Conservation (phyloP, 768 basidiomycete species). For the Obba rivulosa region DNA sequence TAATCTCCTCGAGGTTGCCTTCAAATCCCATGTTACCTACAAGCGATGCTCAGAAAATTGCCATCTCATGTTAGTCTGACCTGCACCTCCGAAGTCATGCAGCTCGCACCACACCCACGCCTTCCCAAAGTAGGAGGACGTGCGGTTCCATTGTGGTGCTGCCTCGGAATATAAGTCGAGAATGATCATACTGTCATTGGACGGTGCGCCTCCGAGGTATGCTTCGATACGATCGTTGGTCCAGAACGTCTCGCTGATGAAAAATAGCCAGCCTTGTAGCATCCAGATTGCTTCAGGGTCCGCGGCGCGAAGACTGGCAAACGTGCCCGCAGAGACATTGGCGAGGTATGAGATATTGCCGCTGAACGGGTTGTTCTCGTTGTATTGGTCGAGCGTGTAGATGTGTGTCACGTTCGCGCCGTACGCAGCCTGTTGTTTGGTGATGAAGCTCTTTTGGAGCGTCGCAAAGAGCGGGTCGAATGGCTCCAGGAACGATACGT, state of each 20-base stretch:
- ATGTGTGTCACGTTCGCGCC: conserved; percentile 33
- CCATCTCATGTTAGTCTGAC: too few relatives aligned
- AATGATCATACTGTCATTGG: conserved; percentile 34
- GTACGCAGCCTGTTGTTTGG: conserved; percentile 32
- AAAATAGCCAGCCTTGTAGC: conserved; percentile 41
- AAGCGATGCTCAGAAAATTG: too few relatives aligned
- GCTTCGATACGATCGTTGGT: conserved; percentile 34
- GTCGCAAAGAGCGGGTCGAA: conserved; percentile 32
- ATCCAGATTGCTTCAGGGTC: conserved; percentile 37
- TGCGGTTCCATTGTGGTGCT: conserved; percentile 36
- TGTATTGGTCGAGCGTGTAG: conserved; percentile 42
- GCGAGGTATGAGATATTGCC: conserved; percentile 28
- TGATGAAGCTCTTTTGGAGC: conserved; percentile 33
- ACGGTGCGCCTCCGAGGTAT: conserved; percentile 33
- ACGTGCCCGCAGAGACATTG: conserved; percentile 29
- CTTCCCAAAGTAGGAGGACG: conserved; percentile 34
- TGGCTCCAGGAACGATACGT: conserved; percentile 36
- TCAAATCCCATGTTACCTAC: conserved; percentile 30
- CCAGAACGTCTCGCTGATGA: conserved; percentile 31
- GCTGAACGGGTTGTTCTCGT: conserved; percentile 36
- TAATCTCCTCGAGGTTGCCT: conserved; percentile 32
- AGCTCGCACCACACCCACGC: conserved; percentile 39
- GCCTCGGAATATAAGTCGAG: conserved; percentile 37
- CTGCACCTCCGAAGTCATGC: conserved; percentile 29
- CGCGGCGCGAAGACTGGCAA: conserved; percentile 31